Conservation (phyloP, 257 asterid genomes). For the Petunia axillaris region DNA sequence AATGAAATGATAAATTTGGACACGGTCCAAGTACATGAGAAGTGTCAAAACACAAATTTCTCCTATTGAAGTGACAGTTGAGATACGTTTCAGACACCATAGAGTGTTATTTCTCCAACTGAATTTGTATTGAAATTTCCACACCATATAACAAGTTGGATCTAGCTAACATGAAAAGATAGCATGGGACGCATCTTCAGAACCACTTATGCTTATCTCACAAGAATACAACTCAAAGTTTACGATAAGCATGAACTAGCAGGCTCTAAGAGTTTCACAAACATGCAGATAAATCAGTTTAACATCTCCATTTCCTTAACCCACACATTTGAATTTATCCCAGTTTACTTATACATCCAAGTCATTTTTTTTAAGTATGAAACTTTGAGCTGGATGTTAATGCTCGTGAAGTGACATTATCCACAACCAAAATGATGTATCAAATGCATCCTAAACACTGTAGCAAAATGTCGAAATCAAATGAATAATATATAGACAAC, state of each 20-base stretch:
- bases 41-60: background rate
- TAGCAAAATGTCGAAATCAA: background rate
- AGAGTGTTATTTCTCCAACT: background rate
- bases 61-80: constrained; percentile 7
- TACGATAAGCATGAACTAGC: background rate
- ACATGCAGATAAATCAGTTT: background rate
- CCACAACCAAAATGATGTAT: constrained; percentile 11
- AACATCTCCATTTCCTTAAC: background rate
- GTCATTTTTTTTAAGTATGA: background rate
- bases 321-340: background rate
- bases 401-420: background rate
- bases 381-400: background rate
- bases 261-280: background rate
- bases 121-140: background rate
- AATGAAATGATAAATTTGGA: background rate
- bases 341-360: constrained; percentile 4
- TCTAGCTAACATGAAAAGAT: background rate
- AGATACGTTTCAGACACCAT: background rate
- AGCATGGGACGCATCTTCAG: background rate
- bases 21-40: background rate
- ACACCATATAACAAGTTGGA: background rate
- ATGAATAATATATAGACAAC: constrained; percentile 10
- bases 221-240: background rate
- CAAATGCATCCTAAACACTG: constrained; percentile 17
- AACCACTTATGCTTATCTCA: background rate